Evolutionary conservation across 1,139 yeast species (phyloP).

Genomic region (Komagataea norvegica): DNA sequence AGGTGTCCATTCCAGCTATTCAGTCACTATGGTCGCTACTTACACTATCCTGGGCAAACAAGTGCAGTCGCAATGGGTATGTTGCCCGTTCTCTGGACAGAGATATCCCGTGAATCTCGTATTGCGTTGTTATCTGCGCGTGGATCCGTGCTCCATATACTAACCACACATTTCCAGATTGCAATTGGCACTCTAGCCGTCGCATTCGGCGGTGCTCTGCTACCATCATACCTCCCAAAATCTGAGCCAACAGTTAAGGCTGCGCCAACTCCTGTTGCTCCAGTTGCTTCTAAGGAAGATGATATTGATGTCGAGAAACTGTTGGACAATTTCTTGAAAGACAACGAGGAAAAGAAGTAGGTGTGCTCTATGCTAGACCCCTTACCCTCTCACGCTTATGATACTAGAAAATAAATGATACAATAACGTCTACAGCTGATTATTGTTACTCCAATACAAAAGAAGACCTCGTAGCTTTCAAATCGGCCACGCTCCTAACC

Average conservation of each 20-base stretch:
- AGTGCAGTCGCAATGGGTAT: slow-evolving; percentile 60
- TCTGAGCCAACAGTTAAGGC: slow-evolving; percentile 30
- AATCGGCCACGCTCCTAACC: too few species aligned
- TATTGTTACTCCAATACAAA: too few species aligned
- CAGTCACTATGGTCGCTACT: slow-evolving; percentile 50
- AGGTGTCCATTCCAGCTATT: background rate
- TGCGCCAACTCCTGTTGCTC: slow-evolving; percentile 33
- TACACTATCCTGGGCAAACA: slow-evolving; percentile 60
- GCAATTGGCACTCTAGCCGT: slow-evolving; percentile 35
- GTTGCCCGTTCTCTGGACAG: slow-evolving; percentile 31
- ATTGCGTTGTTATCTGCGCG: background rate
- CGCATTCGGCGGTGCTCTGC: slow-evolving; percentile 33
- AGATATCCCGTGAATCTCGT: background rate
- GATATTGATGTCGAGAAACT: slow-evolving; percentile 61
- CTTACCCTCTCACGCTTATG: too few species aligned
- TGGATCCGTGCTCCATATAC: background rate
- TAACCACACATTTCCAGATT: slow-evolving; percentile 24
- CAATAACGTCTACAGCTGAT: too few species aligned
- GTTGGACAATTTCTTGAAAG: slow-evolving; percentile 35
- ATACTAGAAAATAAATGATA: too few species aligned
- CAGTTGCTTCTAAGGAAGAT: slow-evolving; percentile 36
- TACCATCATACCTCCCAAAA: slow-evolving; percentile 20
- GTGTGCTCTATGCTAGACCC: background rate
- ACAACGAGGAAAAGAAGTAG: slow-evolving; percentile 16
- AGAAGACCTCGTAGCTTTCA: too few species aligned